Evolutionary conservation across 805 yeast species (phyloP).

Genomic region (Wickerhamomyces sydowiorum): DNA sequence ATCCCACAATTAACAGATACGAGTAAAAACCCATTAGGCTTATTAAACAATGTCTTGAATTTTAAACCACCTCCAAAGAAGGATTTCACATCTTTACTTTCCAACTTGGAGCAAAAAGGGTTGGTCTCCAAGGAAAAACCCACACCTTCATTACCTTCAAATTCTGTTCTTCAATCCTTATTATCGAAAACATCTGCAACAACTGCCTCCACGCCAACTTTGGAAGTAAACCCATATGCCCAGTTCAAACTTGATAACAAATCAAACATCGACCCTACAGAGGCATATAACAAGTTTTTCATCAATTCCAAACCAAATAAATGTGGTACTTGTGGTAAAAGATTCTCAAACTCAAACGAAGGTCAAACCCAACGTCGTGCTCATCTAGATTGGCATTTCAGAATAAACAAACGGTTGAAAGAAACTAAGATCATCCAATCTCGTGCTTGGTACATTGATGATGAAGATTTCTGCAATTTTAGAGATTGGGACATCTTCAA

Average conservation of each 20-base stretch:
- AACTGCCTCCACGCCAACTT: constrained; percentile 1
- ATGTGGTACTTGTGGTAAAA: constrained; percentile 85
- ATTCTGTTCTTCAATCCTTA: not conserved
- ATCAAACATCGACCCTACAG: constrained; percentile 39
- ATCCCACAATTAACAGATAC: not conserved
- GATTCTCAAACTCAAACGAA: constrained; percentile 59
- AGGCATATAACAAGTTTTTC: constrained; percentile 16
- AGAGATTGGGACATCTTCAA: constrained; percentile 52
- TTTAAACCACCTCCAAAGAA: constrained; percentile 8
- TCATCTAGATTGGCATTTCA: constrained; percentile 95
- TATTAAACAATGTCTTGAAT: constrained; percentile 15
- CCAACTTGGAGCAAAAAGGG: constrained; percentile 15
- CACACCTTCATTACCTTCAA: not conserved
- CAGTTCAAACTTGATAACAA: constrained; percentile 24
- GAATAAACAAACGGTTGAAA: constrained; percentile 75
- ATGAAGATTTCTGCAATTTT: constrained; percentile 66
- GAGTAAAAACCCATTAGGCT: constrained; percentile 11
- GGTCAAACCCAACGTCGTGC: constrained; percentile 50
- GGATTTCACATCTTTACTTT: constrained; percentile 14
- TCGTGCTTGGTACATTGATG: constrained; percentile 77
- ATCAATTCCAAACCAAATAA: constrained; percentile 51
- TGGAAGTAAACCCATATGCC: constrained; percentile 10
- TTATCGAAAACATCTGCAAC: not conserved
- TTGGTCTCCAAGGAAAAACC: constrained; percentile 10
- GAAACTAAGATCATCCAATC: constrained; percentile 54